Evolutionary conservation across 805 yeast genomes (phyloP).

Genomic region (Candida loeiensis): DNA sequence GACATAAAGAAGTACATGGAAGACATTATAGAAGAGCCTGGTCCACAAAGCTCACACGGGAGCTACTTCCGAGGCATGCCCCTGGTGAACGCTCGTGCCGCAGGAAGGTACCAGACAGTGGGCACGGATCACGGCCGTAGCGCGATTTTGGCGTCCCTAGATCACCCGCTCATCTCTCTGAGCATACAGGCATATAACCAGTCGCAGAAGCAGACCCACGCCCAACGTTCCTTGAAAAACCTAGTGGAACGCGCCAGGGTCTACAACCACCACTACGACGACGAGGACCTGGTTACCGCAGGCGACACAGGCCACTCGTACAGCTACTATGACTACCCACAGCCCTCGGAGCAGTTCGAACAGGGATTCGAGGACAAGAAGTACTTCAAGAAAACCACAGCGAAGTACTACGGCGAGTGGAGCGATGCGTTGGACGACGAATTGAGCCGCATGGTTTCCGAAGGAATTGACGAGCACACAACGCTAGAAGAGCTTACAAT

Average conservation of each 20-base stretch:
- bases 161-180: constrained; percentile 9
- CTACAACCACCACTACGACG: not conserved
- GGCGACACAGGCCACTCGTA: not conserved
- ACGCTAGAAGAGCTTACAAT: constrained; percentile 6
- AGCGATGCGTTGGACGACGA: constrained; percentile 10
- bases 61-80: constrained; percentile 4
- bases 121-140: constrained; percentile 3
- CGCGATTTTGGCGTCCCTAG: constrained; percentile 9
- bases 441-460: constrained; percentile 6
- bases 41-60: not conserved
- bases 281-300: constrained; percentile 2
- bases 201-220: constrained; percentile 3
- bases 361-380: constrained; percentile 5
- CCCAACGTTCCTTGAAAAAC: constrained; percentile 1
- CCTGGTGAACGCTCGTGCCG: not conserved
- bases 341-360: constrained; percentile 2
- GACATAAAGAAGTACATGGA: constrained; percentile 6
- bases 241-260: constrained; percentile 5
- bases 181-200: constrained; percentile 11
- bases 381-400: constrained; percentile 6
- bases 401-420: constrained; percentile 8
- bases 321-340: not conserved
- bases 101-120: not conserved
- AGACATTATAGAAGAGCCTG: constrained; percentile 1
- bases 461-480: constrained; percentile 4